These are phyloP conservation scores for Periglandula ipomoeae DNA, from an alignment of 2,329 filamentous ascomycete species.

Conservation along the genomic window DNA sequence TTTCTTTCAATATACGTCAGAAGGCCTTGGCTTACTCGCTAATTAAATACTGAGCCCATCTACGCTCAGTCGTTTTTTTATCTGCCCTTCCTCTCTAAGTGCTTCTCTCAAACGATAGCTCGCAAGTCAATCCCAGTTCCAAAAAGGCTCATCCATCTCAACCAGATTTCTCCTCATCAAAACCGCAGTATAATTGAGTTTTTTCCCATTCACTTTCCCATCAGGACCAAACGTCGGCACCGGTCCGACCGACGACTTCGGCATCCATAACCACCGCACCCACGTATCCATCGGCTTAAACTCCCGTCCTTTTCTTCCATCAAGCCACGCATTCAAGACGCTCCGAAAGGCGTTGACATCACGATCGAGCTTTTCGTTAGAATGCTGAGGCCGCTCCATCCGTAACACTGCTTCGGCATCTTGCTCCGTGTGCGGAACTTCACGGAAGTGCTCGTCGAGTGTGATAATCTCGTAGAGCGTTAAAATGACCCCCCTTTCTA, in stretches of 20 bases:
- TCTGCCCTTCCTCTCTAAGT: too few relatives aligned
- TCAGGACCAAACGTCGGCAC: background rate
- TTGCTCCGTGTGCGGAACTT: conserved; percentile 16
- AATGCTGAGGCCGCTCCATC: conserved; percentile 21
- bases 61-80: too few relatives aligned
- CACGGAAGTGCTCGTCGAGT: conserved; percentile 9
- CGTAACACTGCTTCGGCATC: conserved; percentile 12
- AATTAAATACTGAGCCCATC: too few relatives aligned
- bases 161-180: too few relatives aligned
- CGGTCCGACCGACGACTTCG: background rate
- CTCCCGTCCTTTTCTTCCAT: background rate
- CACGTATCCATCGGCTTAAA: background rate
- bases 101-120: too few relatives aligned
- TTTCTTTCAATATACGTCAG: too few relatives aligned
- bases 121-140: too few relatives aligned
- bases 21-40: too few relatives aligned
- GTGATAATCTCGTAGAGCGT: conserved; percentile 23
- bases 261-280: background rate
- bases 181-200: too few relatives aligned
- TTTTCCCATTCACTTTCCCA: too few relatives aligned
- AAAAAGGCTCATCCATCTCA: too few relatives aligned
- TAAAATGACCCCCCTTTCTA: conserved; percentile 23
- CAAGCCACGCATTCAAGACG: conserved; percentile 18
- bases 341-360: conserved; percentile 18
- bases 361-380: conserved; percentile 21